Conservation (phyloP, 2,329 filamentous ascomycete species). For the Colletotrichum sp. region DNA sequence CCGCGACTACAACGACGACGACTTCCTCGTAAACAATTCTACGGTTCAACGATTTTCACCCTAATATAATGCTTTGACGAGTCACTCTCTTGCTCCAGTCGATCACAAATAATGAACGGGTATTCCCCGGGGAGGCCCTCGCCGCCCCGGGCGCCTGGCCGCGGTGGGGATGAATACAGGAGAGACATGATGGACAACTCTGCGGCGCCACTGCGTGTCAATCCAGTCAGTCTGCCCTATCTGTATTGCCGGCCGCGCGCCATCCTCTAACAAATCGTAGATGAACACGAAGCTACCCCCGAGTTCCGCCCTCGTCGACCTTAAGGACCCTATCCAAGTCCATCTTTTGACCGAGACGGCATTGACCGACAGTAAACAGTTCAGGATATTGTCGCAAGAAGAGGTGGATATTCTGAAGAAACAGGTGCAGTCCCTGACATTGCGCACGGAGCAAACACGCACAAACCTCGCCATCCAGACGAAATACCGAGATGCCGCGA, state of each 20-base stretch:
- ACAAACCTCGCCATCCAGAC: constrained; percentile 87
- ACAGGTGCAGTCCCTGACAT: constrained; percentile 73
- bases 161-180: constrained; percentile 62
- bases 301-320: constrained; percentile 63
- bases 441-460: constrained; percentile 81
- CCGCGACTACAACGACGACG: not conserved
- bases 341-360: constrained; percentile 95
- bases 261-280: constrained; percentile 36
- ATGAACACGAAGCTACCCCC: constrained; percentile 56
- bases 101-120: constrained; percentile 40
- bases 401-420: constrained; percentile 93
- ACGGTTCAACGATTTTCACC: not conserved
- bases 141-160: constrained; percentile 36
- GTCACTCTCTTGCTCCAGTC: not conserved
- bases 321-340: constrained; percentile 79
- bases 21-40: not conserved
- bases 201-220: constrained; percentile 55
- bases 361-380: constrained; percentile 84
- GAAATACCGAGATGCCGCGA: constrained; percentile 92
- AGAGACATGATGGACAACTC: constrained; percentile 59
- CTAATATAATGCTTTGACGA: constrained; percentile 23
- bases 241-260: not conserved
- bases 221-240: constrained; percentile 54
- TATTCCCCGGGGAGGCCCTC: constrained; percentile 36
- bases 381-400: constrained; percentile 85